Percentiles rank a stretch among this genome's conserved stretches.
Evolutionary conservation across 2,329 filamentous ascomycete genomes (phyloP).

Genomic region (Phyllosticta citrichinensis): DNA sequence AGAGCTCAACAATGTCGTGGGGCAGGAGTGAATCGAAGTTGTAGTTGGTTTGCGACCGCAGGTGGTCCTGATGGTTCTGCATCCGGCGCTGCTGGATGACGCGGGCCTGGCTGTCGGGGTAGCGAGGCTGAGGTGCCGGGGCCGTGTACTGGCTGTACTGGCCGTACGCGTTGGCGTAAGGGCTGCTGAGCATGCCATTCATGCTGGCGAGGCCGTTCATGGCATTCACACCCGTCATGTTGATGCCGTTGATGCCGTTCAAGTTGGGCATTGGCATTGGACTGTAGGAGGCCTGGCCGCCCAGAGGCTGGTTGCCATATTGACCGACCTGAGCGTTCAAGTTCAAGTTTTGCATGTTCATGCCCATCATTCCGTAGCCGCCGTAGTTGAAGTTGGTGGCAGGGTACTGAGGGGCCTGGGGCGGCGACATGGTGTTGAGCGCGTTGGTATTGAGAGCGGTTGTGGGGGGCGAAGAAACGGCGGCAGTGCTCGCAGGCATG

Average conservation of each 20-base stretch:
- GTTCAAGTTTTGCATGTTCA: conserved; percentile 59
- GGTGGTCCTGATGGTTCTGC: conserved; percentile 59
- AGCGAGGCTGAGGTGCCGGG: conserved; percentile 37
- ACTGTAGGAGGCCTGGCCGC: conserved; percentile 19
- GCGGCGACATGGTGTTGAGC: neutral
- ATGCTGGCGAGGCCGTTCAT: conserved; percentile 15
- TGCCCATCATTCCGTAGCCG: conserved; percentile 49
- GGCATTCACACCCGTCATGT: neutral
- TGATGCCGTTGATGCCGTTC: conserved; percentile 1
- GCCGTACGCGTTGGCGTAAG: conserved; percentile 9
- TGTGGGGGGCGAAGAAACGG: conserved; percentile 2
- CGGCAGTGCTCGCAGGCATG: neutral
- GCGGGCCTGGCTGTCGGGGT: conserved; percentile 65
- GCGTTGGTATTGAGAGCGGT: neutral
- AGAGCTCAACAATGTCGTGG: conserved; percentile 78
- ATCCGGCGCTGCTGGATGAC: conserved; percentile 67
- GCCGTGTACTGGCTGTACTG: conserved; percentile 17
- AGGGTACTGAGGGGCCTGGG: neutral
- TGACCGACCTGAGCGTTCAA: conserved; percentile 33
- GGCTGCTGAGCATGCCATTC: conserved; percentile 15
- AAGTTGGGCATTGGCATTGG: neutral
- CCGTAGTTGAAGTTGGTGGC: conserved; percentile 24
- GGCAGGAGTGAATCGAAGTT: conserved; percentile 69
- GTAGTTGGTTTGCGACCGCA: conserved; percentile 53
- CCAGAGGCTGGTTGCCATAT: conserved; percentile 17